Conservation (phyloP, 768 basidiomycete species). For the Lentinula guzmanii region DNA sequence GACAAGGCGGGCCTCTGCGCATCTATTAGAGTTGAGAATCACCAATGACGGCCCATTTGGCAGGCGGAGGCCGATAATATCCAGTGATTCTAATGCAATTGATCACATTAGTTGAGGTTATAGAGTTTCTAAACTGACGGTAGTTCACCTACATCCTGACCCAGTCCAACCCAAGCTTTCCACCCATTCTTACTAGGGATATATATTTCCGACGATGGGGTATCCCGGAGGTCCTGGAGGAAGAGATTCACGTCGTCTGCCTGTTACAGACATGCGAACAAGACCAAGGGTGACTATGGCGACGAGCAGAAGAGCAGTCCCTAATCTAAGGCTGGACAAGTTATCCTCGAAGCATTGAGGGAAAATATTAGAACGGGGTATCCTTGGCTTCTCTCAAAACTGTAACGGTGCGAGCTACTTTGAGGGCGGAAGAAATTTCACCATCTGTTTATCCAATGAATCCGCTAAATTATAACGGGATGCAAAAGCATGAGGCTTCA, state of each 20-base stretch:
- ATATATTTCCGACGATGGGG: constrained; percentile 8
- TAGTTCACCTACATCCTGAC: background rate
- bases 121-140: background rate
- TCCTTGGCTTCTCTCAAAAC: background rate
- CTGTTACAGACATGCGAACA: background rate
- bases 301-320: background rate
- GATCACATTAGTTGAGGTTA: background rate
- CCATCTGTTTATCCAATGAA: too few species aligned
- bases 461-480: too few species aligned
- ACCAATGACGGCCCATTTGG: constrained; percentile 10
- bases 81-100: constrained; percentile 1
- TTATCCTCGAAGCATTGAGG: background rate
- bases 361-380: background rate
- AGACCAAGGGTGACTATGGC: background rate
- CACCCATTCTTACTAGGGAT: constrained; percentile 6
- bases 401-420: too few species aligned
- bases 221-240: constrained; percentile 10
- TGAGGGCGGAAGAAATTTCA: too few species aligned
- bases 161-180: background rate
- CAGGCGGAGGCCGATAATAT: constrained; percentile 9
- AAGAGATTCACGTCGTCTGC: background rate
- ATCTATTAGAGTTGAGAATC: constrained; percentile 11
- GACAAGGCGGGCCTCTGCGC: constrained; percentile 11
- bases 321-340: background rate
- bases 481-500: too few species aligned